Evolutionary conservation across 192 early-diverging fungal genomes (phyloP).

Genomic region (Entomortierella lignicola): DNA sequence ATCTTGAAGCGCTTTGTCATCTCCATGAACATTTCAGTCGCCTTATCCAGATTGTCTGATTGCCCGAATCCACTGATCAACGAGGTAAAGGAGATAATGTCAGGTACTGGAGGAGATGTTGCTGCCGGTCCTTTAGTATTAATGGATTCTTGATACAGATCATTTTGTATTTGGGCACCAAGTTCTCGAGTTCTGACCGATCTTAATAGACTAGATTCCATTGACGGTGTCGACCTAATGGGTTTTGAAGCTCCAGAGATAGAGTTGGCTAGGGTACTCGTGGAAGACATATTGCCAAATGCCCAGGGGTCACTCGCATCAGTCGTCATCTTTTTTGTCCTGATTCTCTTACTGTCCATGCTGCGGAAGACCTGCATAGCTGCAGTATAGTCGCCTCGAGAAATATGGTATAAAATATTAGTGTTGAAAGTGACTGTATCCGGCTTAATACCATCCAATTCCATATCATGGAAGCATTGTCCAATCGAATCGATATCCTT

Average conservation of each 20-base stretch:
- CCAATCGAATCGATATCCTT: constrained; percentile 46
- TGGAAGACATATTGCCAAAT: not conserved
- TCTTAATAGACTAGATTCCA: not conserved
- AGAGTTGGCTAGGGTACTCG: not conserved
- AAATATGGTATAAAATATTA: constrained; percentile 50
- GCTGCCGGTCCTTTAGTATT: not conserved
- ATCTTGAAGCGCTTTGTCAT: constrained; percentile 31
- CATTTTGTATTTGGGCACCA: too few species aligned
- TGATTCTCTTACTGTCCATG: constrained; percentile 12
- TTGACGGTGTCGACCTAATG: constrained; percentile 1
- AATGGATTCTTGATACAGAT: too few species aligned
- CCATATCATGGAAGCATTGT: constrained; percentile 52
- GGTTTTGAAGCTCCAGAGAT: not conserved
- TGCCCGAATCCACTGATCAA: constrained; percentile 40
- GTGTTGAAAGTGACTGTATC: constrained; percentile 54
- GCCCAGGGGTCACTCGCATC: not conserved
- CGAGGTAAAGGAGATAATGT: constrained; percentile 36
- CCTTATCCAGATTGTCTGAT: constrained; percentile 26
- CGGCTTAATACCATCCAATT: constrained; percentile 31
- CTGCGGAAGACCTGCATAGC: constrained; percentile 42
- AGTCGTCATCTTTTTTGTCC: not conserved
- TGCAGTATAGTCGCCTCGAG: constrained; percentile 22
- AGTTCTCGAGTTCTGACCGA: too few species aligned
- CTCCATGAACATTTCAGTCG: constrained; percentile 25
- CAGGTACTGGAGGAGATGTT: constrained; percentile 15